Conservation (phyloP, 495 filamentous ascomycete genomes). For the Neurospora terricola region DNA sequence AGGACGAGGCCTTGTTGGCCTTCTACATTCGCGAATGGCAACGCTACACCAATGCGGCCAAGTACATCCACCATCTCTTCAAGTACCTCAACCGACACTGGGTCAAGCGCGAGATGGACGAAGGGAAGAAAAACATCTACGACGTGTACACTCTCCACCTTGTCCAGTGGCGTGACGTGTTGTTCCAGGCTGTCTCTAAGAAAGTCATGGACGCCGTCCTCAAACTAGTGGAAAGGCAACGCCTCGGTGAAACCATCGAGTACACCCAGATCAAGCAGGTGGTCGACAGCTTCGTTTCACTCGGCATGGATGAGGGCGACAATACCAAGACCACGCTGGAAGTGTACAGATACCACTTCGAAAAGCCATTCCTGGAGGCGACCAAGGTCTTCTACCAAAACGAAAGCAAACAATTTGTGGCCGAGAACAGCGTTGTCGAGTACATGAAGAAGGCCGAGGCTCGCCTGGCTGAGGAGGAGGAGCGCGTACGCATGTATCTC, state of each 20-base stretch:
- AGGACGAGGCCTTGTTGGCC: constrained; percentile 81
- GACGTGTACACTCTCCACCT: constrained; percentile 96
- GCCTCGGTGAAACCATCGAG: constrained; percentile 96
- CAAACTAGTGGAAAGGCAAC: constrained; percentile 92
- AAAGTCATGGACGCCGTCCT: constrained; percentile 94
- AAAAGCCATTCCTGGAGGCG: constrained; percentile 79
- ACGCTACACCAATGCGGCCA: constrained; percentile 87
- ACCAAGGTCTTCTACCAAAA: constrained; percentile 80
- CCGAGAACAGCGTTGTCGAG: constrained; percentile 95
- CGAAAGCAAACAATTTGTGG: constrained; percentile 87
- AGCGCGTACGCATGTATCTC: constrained; percentile 84
- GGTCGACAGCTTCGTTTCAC: constrained; percentile 91
- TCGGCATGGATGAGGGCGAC: constrained; percentile 90
- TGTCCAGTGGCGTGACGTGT: constrained; percentile 85
- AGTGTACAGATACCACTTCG: constrained; percentile 86
- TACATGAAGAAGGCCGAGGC: constrained; percentile 99
- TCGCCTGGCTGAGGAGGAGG: constrained; percentile 87
- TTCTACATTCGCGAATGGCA: constrained; percentile 98
- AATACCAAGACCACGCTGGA: constrained; percentile 89
- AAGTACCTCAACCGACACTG: constrained; percentile 95
- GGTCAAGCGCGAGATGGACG: constrained; percentile 98
- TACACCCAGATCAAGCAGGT: constrained; percentile 94
- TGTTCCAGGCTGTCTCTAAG: constrained; percentile 71
- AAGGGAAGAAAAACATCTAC: constrained; percentile 97
- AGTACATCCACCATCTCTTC: constrained; percentile 96